Evolutionary conservation across 148 eudicot genomes (phyloP).

Genomic region (Rhododendron kiyosumense): DNA sequence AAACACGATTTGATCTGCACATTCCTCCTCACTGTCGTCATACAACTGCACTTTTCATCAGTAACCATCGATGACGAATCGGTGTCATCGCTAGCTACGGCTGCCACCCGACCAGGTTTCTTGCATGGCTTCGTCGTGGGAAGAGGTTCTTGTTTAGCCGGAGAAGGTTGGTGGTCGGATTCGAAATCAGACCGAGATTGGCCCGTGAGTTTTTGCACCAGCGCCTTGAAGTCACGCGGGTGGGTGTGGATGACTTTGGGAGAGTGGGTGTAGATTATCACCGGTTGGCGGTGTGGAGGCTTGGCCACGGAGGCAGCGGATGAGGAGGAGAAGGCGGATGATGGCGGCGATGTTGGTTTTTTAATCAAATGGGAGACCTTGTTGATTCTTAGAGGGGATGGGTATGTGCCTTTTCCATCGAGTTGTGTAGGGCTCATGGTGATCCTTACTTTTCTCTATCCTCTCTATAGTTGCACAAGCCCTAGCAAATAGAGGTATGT

Average conservation of each 20-base stretch:
- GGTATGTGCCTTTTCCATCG: neutral
- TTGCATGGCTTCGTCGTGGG: neutral
- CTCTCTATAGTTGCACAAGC: too few species aligned
- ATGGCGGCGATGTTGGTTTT: constrained; percentile 20
- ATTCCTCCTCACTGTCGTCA: constrained; percentile 14
- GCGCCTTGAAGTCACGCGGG: constrained; percentile 57
- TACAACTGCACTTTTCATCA: constrained; percentile 18
- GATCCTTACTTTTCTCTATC: neutral
- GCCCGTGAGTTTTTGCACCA: constrained; percentile 62
- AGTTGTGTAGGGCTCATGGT: constrained; percentile 20
- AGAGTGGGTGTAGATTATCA: constrained; percentile 40
- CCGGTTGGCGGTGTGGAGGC: constrained; percentile 20
- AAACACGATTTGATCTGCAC: constrained; percentile 23
- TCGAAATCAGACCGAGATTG: constrained; percentile 23
- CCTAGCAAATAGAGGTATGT: too few species aligned
- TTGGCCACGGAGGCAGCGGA: neutral
- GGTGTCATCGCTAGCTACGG: constrained; percentile 20
- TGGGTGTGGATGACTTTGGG: constrained; percentile 49
- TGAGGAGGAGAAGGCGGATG: neutral
- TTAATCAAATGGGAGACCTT: constrained; percentile 14
- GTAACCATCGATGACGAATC: constrained; percentile 34
- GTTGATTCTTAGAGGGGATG: constrained; percentile 25
- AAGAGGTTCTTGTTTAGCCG: constrained; percentile 6
- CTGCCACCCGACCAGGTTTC: neutral
- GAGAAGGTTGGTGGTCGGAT: constrained; percentile 30